These are phyloP conservation scores for Fusarium illudens DNA, from an alignment of 2,329 filamentous ascomycete species.

Conservation along the genomic window DNA sequence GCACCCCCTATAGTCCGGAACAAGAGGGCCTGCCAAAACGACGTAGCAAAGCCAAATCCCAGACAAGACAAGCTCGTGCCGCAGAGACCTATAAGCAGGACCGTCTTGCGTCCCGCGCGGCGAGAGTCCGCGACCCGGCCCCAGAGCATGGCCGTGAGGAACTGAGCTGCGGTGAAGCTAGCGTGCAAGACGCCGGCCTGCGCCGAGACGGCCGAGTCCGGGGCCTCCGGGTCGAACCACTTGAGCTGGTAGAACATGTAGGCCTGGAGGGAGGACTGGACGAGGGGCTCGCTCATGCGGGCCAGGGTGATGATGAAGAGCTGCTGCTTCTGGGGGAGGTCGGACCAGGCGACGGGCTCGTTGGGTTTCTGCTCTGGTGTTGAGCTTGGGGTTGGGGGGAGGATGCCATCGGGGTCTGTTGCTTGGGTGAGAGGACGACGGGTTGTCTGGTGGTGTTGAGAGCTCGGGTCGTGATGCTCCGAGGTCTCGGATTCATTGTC, in stretches of 20 bases:
- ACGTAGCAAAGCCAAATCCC: slow-evolving; percentile 71
- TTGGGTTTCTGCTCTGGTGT: slow-evolving; percentile 10
- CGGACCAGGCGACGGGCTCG: slow-evolving; percentile 62
- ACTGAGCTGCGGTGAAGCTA: slow-evolving; percentile 83
- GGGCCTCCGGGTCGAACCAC: slow-evolving; percentile 69
- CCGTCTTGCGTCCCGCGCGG: slow-evolving; percentile 75
- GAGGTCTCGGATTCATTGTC: slow-evolving; percentile 25
- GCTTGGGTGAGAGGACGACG: background rate
- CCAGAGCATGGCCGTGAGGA: slow-evolving; percentile 84
- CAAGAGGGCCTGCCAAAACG: slow-evolving; percentile 75
- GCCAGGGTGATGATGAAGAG: slow-evolving; percentile 80
- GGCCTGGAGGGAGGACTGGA: slow-evolving; percentile 76
- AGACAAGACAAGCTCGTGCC: slow-evolving; percentile 62
- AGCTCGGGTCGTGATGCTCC: slow-evolving; percentile 1
- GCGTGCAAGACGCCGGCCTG: slow-evolving; percentile 82
- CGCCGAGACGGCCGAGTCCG: slow-evolving; percentile 72
- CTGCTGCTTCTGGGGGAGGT: slow-evolving; percentile 80
- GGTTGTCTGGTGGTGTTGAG: background rate
- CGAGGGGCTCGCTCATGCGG: slow-evolving; percentile 81
- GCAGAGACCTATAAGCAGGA: slow-evolving; percentile 78
- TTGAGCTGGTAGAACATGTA: slow-evolving; percentile 92
- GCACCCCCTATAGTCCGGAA: slow-evolving; percentile 75
- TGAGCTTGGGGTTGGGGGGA: background rate
- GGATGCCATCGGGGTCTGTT: background rate
- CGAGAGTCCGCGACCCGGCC: slow-evolving; percentile 73